Conservation (phyloP, 148 eudicot species). For the Pharnaceum exiguum region DNA sequence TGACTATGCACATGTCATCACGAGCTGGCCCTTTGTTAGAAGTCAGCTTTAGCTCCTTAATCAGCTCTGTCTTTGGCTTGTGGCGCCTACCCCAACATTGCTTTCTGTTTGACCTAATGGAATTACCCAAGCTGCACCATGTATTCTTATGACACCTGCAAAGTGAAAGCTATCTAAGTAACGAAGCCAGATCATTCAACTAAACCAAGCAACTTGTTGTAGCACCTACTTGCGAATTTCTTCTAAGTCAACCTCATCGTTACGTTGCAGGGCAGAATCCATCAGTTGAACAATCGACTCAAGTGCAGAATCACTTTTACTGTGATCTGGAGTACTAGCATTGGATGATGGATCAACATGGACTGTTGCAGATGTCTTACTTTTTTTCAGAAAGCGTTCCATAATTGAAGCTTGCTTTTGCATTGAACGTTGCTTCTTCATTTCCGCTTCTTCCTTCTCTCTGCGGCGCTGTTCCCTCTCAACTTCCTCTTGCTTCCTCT, state of each 20-base stretch:
- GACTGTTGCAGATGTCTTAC: conserved; percentile 34
- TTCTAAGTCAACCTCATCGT: conserved; percentile 33
- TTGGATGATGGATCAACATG: conserved; percentile 30
- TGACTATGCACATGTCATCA: conserved; percentile 45
- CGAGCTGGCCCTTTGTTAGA: conserved; percentile 30
- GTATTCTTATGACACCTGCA: conserved; percentile 67
- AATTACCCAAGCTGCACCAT: conserved; percentile 57
- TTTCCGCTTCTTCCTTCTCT: conserved; percentile 89
- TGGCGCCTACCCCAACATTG: conserved; percentile 72
- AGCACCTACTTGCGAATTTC: conserved; percentile 54
- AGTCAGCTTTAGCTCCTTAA: conserved; percentile 71
- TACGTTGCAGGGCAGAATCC: conserved; percentile 59
- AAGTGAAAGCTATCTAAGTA: conserved; percentile 12
- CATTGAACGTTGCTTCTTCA: conserved; percentile 55
- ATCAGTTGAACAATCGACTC: conserved; percentile 46
- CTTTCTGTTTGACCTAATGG: conserved; percentile 42
- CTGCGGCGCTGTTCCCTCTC: conserved; percentile 72
- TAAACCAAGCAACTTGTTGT: background rate
- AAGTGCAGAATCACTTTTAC: conserved; percentile 14
- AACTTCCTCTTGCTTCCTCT: conserved; percentile 77
- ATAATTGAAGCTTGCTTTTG: conserved; percentile 89
- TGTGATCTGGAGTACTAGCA: conserved; percentile 11
- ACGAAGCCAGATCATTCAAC: background rate
- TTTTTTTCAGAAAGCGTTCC: conserved; percentile 78
- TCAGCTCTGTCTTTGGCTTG: conserved; percentile 54